These are phyloP conservation scores for Ascocoryne sarcoides DNA, from an alignment of 2,329 filamentous ascomycete genomes.

Conservation along the genomic window DNA sequence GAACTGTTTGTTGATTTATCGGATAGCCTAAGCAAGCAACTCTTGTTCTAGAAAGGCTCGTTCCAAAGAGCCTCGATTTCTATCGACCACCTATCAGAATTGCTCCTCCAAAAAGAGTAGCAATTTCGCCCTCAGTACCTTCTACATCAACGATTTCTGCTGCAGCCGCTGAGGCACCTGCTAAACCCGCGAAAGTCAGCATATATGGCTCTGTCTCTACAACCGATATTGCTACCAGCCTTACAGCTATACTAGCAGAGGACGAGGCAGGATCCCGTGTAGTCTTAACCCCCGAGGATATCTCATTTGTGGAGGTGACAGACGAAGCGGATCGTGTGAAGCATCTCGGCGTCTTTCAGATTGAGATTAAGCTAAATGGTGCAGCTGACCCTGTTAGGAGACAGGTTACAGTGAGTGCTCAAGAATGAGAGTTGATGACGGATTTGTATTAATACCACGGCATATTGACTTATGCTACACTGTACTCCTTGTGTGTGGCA, in stretches of 20 bases:
- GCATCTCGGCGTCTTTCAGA: constrained; percentile 41
- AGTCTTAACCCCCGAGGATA: constrained; percentile 39
- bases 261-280: constrained; percentile 43
- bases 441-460: constrained; percentile 12
- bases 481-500: no score
- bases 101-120: constrained; percentile 29
- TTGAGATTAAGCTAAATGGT: constrained; percentile 42
- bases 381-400: constrained; percentile 33
- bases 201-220: constrained; percentile 46
- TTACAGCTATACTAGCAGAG: constrained; percentile 39
- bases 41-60: constrained; percentile 16
- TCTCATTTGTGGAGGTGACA: constrained; percentile 37
- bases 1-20: no score
- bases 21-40: constrained; percentile 20
- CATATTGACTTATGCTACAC: background rate
- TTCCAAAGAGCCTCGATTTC: constrained; percentile 25
- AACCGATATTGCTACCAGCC: constrained; percentile 39
- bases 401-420: constrained; percentile 33
- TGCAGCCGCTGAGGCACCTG: constrained; percentile 27
- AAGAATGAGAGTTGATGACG: constrained; percentile 21
- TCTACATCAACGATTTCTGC: constrained; percentile 20
- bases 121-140: constrained; percentile 21
- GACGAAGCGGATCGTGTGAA: constrained; percentile 38
- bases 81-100: constrained; percentile 20
- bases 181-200: constrained; percentile 27